phyloP scores from a whole-genome alignment of 441 rosid genomes.

The Eruca vesicaria region DNA sequence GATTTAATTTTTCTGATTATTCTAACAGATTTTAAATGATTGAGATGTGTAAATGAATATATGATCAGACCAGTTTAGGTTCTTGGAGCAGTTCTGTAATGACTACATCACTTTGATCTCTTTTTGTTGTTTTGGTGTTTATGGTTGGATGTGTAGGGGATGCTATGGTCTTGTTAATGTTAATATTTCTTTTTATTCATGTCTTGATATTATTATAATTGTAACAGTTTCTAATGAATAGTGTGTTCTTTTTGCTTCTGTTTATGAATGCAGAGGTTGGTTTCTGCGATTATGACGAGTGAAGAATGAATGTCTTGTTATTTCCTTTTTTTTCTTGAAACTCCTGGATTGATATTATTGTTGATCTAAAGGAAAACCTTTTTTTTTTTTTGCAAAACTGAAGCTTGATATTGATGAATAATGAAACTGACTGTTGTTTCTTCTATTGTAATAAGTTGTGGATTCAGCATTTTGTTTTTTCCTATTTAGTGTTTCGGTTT shows the following conservation, averaged over 20 bases:
- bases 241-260: background rate
- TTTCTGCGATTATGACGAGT: constrained; percentile 20
- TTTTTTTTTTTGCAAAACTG: background rate
- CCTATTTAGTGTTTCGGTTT: background rate
- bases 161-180: background rate
- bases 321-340: constrained; percentile 5
- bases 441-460: background rate
- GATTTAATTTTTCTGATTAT: background rate
- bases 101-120: background rate
- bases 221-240: background rate
- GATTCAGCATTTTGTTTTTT: background rate
- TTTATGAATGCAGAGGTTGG: constrained; percentile 21
- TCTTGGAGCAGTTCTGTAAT: background rate
- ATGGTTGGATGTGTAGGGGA: background rate
- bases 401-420: constrained; percentile 30
- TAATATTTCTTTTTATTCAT: background rate
- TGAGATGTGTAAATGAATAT: background rate
- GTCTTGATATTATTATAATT: too few relatives aligned
- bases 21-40: background rate
- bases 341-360: constrained; percentile 20
- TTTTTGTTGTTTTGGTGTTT: background rate
- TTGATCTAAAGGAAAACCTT: constrained; percentile 11
- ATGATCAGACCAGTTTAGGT: background rate
- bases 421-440: background rate
- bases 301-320: constrained; percentile 18